These are phyloP conservation scores for Starmerella bombi DNA, from an alignment of 805 yeast genomes.

Conservation along the genomic window DNA sequence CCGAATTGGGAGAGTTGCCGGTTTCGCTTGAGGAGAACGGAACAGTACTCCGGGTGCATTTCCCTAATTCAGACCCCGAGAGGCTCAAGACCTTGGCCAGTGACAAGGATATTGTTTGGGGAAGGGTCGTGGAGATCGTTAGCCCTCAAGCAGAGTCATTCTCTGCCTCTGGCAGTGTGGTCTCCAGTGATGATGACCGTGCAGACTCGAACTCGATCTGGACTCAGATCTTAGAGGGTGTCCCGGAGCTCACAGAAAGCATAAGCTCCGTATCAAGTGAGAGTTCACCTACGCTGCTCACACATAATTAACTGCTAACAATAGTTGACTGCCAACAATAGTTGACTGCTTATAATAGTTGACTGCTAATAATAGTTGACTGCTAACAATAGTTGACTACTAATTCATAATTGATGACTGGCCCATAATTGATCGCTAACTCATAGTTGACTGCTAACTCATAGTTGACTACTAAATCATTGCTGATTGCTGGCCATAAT, in stretches of 20 bases:
- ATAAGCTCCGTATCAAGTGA: background rate
- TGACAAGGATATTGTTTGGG: constrained; percentile 48
- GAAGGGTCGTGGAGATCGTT: constrained; percentile 32
- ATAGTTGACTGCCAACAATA: no score
- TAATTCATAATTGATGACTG: no score
- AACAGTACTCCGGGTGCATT: constrained; percentile 39
- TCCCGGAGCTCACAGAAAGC: constrained; percentile 4
- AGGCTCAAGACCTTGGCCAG: constrained; percentile 44
- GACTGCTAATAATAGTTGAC: no score
- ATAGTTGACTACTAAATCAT: no score
- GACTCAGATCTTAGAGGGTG: background rate
- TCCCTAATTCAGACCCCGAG: constrained; percentile 54
- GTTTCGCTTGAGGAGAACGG: constrained; percentile 34
- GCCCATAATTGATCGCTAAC: no score
- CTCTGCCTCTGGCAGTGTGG: background rate
- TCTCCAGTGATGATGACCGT: background rate
- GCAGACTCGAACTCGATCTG: constrained; percentile 1
- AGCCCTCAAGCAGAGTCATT: constrained; percentile 1
- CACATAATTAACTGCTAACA: no score
- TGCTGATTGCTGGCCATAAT: no score
- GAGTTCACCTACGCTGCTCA: no score
- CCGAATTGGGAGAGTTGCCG: constrained; percentile 52
- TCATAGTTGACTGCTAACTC: no score
- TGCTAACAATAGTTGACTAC: no score
- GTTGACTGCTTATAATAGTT: no score